Percentiles rank a stretch among this genome's conserved stretches.
phyloP scores from a whole-genome alignment of 1,139 yeast genomes.

The Saccharomyces hybrid region DNA sequence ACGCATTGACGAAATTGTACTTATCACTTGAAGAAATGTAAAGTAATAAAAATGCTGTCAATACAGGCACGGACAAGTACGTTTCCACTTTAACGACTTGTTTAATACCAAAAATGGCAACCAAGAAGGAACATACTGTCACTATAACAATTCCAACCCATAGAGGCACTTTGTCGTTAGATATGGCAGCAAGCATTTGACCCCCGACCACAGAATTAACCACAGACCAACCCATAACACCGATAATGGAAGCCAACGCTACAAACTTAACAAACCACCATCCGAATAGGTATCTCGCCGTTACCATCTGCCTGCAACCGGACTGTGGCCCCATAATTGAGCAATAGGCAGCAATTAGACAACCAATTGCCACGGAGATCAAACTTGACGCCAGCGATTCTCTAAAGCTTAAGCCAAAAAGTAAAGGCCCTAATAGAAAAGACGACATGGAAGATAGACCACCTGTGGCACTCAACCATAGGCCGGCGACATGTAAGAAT shows the following conservation, averaged over 20 bases:
- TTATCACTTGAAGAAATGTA: conserved; percentile 61
- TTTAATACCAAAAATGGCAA: conserved; percentile 71
- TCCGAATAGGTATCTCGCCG: conserved; percentile 72
- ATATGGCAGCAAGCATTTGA: conserved; percentile 60
- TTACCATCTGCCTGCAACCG: conserved; percentile 81
- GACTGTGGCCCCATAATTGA: conserved; percentile 82
- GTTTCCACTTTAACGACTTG: conserved; percentile 65
- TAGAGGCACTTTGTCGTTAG: conserved; percentile 56
- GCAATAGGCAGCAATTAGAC: conserved; percentile 72
- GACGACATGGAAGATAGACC: conserved; percentile 82
- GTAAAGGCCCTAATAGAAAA: conserved; percentile 63
- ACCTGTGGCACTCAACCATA: conserved; percentile 82
- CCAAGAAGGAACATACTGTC: conserved; percentile 52
- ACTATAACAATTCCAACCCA: conserved; percentile 70
- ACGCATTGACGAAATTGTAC: conserved; percentile 31
- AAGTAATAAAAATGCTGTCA: conserved; percentile 58
- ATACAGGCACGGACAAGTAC: conserved; percentile 60
- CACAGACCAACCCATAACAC: conserved; percentile 82
- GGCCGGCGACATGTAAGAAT: conserved; percentile 55
- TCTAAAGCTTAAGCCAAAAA: conserved; percentile 58
- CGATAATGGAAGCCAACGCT: conserved; percentile 59
- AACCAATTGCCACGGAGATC: conserved; percentile 57
- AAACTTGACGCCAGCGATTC: conserved; percentile 57
- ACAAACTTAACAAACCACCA: conserved; percentile 76
- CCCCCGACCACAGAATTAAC: conserved; percentile 84